Conservation (phyloP, 2,329 filamentous ascomycete genomes). For the Fusarium mexicanum region DNA sequence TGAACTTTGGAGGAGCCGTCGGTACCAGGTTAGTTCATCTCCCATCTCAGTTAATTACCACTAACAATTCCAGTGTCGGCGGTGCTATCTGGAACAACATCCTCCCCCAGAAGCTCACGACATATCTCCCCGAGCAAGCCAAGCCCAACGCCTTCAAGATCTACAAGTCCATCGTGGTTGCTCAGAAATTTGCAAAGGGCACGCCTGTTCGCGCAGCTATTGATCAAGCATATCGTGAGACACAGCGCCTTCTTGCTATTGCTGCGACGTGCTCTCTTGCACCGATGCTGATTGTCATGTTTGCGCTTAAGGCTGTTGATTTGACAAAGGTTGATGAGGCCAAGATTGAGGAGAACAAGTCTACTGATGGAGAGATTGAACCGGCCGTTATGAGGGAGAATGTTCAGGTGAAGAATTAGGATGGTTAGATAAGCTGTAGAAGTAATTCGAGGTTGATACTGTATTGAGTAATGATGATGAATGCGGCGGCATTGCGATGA, state of each 20-base stretch:
- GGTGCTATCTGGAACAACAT: conserved; percentile 51
- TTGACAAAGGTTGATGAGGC: conserved; percentile 29
- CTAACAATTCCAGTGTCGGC: conserved; percentile 41
- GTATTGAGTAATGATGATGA: neutral
- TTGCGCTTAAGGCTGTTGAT: conserved; percentile 40
- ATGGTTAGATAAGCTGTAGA: fast-evolving
- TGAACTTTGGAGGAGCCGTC: conserved; percentile 46
- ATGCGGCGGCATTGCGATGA: no score
- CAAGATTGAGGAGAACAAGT: conserved; percentile 21
- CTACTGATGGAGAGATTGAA: neutral
- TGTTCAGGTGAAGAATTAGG: neutral
- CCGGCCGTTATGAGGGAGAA: neutral
- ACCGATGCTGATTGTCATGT: conserved; percentile 42
- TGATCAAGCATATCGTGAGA: conserved; percentile 42
- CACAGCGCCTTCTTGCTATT: conserved; percentile 43
- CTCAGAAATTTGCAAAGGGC: conserved; percentile 38
- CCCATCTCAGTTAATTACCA: fast-evolving
- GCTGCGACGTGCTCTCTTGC: conserved; percentile 37
- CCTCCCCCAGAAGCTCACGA: conserved; percentile 40
- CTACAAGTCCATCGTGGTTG: conserved; percentile 45
- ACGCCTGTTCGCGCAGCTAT: conserved; percentile 37
- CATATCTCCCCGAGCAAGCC: conserved; percentile 34
- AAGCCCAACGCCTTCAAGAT: conserved; percentile 40
- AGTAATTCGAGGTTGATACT: neutral
- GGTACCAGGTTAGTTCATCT: conserved; percentile 40